Evolutionary conservation across 129 eudicot species (phyloP).

Genomic region (Lactuca sativa): DNA sequence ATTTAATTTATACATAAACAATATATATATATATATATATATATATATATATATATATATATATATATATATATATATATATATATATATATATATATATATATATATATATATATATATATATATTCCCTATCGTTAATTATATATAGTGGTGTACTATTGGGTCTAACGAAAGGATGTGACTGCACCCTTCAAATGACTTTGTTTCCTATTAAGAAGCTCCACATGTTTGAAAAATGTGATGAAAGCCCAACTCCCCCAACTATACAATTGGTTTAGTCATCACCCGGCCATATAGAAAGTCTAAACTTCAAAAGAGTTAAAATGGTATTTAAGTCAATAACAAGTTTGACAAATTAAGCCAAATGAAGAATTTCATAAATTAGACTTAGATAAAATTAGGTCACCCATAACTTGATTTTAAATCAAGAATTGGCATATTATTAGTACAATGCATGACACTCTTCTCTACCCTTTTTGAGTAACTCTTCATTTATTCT

Average conservation of each 20-base stretch:
- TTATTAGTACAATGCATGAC: conserved; percentile 37
- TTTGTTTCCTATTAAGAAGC: conserved; percentile 26
- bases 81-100: too few relatives aligned
- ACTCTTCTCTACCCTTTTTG: conserved; percentile 14
- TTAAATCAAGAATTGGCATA: conserved; percentile 33
- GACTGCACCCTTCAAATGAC: conserved; percentile 23
- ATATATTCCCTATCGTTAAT: background rate
- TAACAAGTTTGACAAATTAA: conserved; percentile 43
- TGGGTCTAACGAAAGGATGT: conserved; percentile 18
- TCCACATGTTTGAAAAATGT: conserved; percentile 30
- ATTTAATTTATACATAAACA: too few relatives aligned
- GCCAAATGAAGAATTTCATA: conserved; percentile 27
- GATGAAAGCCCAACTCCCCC: conserved; percentile 21
- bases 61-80: too few relatives aligned
- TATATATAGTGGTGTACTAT: conserved; percentile 6
- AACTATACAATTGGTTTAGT: conserved; percentile 20
- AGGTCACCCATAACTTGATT: conserved; percentile 61
- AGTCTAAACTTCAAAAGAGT: conserved; percentile 27
- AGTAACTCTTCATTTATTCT: conserved; percentile 15
- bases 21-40: too few relatives aligned
- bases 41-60: too few relatives aligned
- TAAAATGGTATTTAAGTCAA: conserved; percentile 39
- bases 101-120: too few relatives aligned
- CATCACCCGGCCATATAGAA: background rate
- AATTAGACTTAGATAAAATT: conserved; percentile 41